Evolutionary conservation across 257 asterid genomes (phyloP), one percentile per base, ranked within the genome.

Genomic region (Plantago elongata): DNA sequence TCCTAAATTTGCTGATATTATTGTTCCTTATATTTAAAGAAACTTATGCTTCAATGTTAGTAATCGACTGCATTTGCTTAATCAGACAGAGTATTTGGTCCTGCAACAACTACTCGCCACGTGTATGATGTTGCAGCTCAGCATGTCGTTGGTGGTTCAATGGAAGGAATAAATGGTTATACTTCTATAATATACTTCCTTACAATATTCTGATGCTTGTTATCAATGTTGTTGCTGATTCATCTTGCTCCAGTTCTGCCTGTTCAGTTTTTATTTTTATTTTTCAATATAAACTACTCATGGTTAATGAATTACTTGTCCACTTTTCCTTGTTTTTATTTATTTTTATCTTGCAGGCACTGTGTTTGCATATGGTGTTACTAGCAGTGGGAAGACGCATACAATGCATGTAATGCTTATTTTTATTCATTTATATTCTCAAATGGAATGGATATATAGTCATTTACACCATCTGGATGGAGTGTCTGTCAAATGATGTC

Each of bases 341-440:
- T n/a, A n/a, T n/a, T 30, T 40, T 29, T 69, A 4, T 34, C 73
- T 47, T 78, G 78, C 75, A 87, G 95, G 95, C 55, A 87, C 95
- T 4, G 94, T 87, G 15, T 87, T 87, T 50, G 94, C 95, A 1
- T 87, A 87, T 69, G 95, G 95, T 56, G 95, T 87, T 66, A 87
- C 95, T 40, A 87, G 95, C 83, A 87, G 95, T 49, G 95, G 95
- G 69, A 87, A 87, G 82, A 87, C 95, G 38, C 95, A 87, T 65
- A 87, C 94, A 27, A 87, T 85, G 96, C 96, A 88, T 83, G 96
- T 84, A 83, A 82, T 71, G 63, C 49, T 61, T 67, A 27, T 40
- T 40, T 51, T 63, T 63, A 59, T 57, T 16, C 30, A 12, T 11
- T 49, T 43, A 9, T 8, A 49, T 49, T 34, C 40, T 34, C 40